These are phyloP conservation scores for Citropsis articulata DNA, from an alignment of 345 rosid species.

Conservation along the genomic window DNA sequence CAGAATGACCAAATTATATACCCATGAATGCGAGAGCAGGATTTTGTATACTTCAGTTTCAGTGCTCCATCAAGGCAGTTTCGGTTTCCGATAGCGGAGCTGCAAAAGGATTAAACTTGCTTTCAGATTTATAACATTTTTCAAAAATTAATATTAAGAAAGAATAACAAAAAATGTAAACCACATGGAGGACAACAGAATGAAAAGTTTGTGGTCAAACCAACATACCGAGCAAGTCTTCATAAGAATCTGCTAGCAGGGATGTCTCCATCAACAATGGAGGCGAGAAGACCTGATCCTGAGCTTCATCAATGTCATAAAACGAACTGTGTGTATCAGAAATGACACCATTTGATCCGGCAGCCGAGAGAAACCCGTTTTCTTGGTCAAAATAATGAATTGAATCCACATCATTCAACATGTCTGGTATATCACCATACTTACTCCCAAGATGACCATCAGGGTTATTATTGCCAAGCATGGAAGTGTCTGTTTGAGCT, in stretches of 20 bases:
- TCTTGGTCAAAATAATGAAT: constrained; percentile 60
- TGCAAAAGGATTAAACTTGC: constrained; percentile 35
- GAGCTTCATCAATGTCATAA: constrained; percentile 62
- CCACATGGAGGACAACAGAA: background rate
- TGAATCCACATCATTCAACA: constrained; percentile 61
- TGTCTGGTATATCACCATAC: constrained; percentile 54
- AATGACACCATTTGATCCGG: constrained; percentile 55
- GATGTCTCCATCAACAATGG: constrained; percentile 82
- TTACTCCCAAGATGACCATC: constrained; percentile 50
- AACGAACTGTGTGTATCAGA: constrained; percentile 53
- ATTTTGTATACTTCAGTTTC: constrained; percentile 20
- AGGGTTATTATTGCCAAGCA: constrained; percentile 37
- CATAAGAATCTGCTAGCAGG: constrained; percentile 69
- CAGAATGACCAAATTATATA: constrained; percentile 17
- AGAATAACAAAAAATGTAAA: background rate
- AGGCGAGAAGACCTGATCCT: constrained; percentile 84
- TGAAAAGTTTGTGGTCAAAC: constrained; percentile 2
- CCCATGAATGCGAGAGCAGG: constrained; percentile 1
- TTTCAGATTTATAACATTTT: constrained; percentile 1
- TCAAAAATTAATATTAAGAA: background rate
- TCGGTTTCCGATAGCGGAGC: constrained; percentile 89
- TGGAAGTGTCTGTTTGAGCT: constrained; percentile 48
- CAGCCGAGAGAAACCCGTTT: constrained; percentile 66
- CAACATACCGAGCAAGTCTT: constrained; percentile 85
- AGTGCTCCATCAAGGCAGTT: constrained; percentile 75